Evolutionary conservation across 495 filamentous ascomycete species (phyloP).

Genomic region (Podospora tetraspora): DNA sequence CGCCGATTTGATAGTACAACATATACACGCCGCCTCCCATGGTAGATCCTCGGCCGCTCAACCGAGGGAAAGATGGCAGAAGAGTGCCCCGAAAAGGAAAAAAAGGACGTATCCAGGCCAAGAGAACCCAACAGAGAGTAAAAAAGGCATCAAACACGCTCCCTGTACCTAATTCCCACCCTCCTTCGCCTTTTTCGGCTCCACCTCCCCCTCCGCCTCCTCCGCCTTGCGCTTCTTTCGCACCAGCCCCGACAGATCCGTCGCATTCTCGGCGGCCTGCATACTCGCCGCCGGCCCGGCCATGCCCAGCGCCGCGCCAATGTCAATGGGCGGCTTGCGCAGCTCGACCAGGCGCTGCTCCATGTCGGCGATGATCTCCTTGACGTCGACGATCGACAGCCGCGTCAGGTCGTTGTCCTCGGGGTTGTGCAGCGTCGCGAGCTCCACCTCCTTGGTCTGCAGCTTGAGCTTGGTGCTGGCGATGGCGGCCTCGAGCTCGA

Average conservation of each 20-base stretch:
- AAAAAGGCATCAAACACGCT: not conserved
- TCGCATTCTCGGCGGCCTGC: conserved; percentile 74
- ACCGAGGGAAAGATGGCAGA: not conserved
- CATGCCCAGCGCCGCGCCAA: conserved; percentile 48
- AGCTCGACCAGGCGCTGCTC: conserved; percentile 67
- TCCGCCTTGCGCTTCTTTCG: conserved; percentile 63
- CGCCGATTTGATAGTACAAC: not conserved
- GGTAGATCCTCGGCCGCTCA: not conserved
- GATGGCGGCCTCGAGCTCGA: conserved; percentile 78
- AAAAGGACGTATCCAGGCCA: not conserved
- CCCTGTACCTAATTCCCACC: not conserved
- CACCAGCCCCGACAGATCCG: conserved; percentile 80
- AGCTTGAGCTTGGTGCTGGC: conserved; percentile 71
- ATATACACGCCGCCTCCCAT: not conserved
- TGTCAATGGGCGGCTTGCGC: conserved; percentile 61
- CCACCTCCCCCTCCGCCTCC: conserved; percentile 32
- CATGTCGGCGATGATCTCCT: conserved; percentile 84
- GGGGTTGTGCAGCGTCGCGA: conserved; percentile 45
- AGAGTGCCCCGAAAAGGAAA: not conserved
- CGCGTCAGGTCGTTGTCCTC: conserved; percentile 57
- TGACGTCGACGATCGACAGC: conserved; percentile 70
- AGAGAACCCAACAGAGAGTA: not conserved
- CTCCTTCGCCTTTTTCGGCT: conserved; percentile 38
- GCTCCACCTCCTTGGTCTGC: conserved; percentile 61
- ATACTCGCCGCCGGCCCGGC: conserved; percentile 52